Base-by-base conservation (phyloP, 192 early-diverging fungal genomes). In the Dissophora globulifera region DNA sequence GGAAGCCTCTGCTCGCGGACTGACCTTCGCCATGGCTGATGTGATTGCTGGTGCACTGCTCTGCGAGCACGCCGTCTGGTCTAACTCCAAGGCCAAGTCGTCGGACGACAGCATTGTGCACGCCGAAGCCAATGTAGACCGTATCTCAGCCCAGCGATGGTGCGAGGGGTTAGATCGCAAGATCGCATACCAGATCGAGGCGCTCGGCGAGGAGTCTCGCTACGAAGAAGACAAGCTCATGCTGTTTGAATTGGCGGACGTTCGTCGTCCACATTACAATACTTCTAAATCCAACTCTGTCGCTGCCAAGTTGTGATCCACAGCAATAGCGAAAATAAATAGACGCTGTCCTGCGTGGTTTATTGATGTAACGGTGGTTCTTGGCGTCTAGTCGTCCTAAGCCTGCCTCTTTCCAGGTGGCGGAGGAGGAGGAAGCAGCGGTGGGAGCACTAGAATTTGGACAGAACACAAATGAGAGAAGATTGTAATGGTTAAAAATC, bases 11-110 rank as follows among this genome's bases (percentile, higher is more conserved):
- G 83, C 84, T 3, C 84, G 86, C 35, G 78, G 78, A 7, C 62
- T 87, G 23, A 81, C 81, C 0, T 87, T 87, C 56, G 82, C 86
- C 2, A 72, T 87, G 61, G 86, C 79, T 6, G 67, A 74, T 27
- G 52, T 66, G 16, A 41, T 87, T 12, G 65, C 79, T 2, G 86
- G 79, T 20, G 78, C 83, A 5, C 56, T 87, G 32, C 32, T 87
- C 32, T 57, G 82, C 31, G 79, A 87, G 17, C 86, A 87, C 26
- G 81, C 81, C 40, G 67, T 69, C 9, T 84, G 78, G 78, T 79
- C 72, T 23, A 46, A 63, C 0, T 30, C 26, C 62, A 76, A 67
- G 35, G 62, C 70, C 31, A 46, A 31, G 15, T 26, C 35, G 1
- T 26, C 57, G 4, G 16, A 32, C 6, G 57, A 61, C 30, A 50